Conservation (phyloP, 768 basidiomycete genomes). For the Lactarius pseudohatsudake region DNA sequence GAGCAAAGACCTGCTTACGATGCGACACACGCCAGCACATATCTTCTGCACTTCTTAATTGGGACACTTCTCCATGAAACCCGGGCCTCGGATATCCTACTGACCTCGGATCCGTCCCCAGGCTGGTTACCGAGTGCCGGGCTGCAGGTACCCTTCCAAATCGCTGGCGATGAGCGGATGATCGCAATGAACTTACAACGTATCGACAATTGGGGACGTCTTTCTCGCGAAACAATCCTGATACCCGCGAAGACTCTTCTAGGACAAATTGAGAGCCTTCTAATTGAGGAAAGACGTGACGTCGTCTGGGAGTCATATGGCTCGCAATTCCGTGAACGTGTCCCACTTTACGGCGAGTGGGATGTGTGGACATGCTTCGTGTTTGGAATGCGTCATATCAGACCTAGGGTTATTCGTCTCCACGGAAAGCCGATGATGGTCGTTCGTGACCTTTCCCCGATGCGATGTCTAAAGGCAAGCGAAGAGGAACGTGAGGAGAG, state of each 20-base stretch:
- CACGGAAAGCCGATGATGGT: slow-evolving; percentile 5
- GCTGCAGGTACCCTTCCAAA: slow-evolving; percentile 34
- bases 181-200: slow-evolving; percentile 10
- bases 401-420: neutral
- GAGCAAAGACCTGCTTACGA: slow-evolving; percentile 1
- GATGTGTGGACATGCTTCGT: slow-evolving; percentile 22
- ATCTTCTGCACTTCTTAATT: slow-evolving; percentile 18
- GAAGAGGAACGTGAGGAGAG: slow-evolving; percentile 23
- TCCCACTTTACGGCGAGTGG: slow-evolving; percentile 10
- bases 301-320: slow-evolving; percentile 24
- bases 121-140: slow-evolving; percentile 8
- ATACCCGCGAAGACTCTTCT: slow-evolving; percentile 18
- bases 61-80: neutral
- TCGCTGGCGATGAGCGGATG: slow-evolving; percentile 14
- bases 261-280: neutral
- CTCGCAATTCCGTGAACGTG: neutral
- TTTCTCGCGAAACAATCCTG: slow-evolving; percentile 14
- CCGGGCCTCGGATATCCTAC: neutral
- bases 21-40: neutral
- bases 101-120: slow-evolving; percentile 23
- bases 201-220: neutral
- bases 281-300: neutral
- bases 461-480: slow-evolving; percentile 15
- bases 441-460: slow-evolving; percentile 25
- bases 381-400: slow-evolving; percentile 26